A percentile compares a stretch with the other conserved stretches of the same genome.
Conservation (phyloP, 768 basidiomycete species). For the Macrolepiota fuliginosa region DNA sequence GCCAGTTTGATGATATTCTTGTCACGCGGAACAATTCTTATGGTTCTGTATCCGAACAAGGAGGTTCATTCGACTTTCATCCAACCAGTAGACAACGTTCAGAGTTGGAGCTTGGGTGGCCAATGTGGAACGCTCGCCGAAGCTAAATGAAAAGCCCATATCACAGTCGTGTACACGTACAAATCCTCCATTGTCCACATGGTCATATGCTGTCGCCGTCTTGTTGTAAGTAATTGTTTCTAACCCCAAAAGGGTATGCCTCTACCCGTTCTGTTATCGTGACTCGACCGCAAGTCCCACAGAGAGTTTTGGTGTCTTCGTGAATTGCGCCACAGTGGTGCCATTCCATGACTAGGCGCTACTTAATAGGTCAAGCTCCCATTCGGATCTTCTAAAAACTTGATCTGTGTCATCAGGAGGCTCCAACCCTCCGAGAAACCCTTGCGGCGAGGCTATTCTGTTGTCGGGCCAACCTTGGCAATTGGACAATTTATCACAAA, state of each 20-base stretch:
- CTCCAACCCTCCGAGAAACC: not conserved
- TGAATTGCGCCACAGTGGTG: not conserved
- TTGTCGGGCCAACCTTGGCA: not conserved
- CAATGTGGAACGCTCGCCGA: not conserved
- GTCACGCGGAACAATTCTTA: not conserved
- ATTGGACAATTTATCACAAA: not conserved
- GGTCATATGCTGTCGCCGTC: not conserved
- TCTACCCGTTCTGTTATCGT: constrained; percentile 2
- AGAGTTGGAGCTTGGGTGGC: not conserved
- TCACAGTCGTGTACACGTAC: constrained; percentile 1
- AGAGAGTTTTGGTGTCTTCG: not conserved
- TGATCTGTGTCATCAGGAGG: not conserved
- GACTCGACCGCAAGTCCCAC: not conserved
- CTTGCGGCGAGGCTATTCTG: not conserved
- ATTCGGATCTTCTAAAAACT: constrained; percentile 4
- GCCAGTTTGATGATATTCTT: not conserved
- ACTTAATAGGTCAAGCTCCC: not conserved
- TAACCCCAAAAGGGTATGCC: not conserved
- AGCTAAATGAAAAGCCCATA: not conserved
- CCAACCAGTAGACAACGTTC: not conserved
- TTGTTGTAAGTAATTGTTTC: too few species aligned
- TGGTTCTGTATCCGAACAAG: not conserved
- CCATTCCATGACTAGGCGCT: not conserved
- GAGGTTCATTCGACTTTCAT: not conserved
- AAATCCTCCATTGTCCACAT: constrained; percentile 2